These are phyloP conservation scores for Solanum phureja DNA, from an alignment of 257 asterid genomes.

Conservation along the genomic window DNA sequence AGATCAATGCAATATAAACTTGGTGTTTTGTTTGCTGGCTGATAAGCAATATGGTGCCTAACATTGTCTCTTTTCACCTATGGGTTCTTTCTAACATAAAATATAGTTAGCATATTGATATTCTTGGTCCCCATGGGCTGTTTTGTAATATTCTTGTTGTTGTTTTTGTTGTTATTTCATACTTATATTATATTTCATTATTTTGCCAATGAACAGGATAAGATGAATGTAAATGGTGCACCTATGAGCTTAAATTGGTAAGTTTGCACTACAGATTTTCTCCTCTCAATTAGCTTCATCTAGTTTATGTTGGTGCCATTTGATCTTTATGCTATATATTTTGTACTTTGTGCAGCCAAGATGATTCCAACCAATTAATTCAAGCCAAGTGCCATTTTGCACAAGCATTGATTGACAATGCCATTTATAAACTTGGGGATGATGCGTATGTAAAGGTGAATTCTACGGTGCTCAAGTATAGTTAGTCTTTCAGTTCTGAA, in stretches of 20 bases:
- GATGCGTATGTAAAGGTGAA: slow-evolving; percentile 58
- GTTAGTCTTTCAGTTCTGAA: neutral
- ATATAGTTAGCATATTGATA: neutral
- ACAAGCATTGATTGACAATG: slow-evolving; percentile 43
- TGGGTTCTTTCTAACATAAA: neutral
- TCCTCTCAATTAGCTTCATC: neutral
- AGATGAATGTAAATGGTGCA: neutral
- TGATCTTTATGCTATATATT: neutral
- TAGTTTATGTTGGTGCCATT: neutral
- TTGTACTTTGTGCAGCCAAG: slow-evolving; percentile 3
- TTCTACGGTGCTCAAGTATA: neutral
- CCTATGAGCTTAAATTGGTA: neutral
- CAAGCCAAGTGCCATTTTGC: slow-evolving; percentile 46
- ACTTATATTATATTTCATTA: neutral
- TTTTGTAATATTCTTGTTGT: neutral
- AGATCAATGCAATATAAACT: neutral
- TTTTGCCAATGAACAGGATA: neutral
- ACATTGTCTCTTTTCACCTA: neutral
- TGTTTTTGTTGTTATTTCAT: neutral
- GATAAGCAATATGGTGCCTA: neutral
- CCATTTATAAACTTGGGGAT: slow-evolving; percentile 35
- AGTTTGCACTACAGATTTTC: neutral
- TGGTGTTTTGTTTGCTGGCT: neutral
- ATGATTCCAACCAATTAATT: slow-evolving; percentile 3
- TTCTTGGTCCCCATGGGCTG: neutral